phyloP scores from a whole-genome alignment of 495 filamentous ascomycete genomes.

The Clohesyomyces aquaticus region DNA sequence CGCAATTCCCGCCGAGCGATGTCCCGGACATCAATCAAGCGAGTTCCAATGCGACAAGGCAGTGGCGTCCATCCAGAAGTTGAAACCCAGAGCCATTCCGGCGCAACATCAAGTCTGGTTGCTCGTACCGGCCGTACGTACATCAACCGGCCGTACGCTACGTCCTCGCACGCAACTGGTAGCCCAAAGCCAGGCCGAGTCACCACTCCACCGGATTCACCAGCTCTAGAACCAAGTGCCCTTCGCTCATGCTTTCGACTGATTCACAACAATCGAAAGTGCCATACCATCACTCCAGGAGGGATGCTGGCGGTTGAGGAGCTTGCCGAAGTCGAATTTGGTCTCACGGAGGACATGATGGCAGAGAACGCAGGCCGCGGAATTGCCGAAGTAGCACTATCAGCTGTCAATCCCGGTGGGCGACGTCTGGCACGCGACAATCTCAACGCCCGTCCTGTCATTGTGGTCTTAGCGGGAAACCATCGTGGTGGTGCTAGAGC shows the following conservation, averaged over 20 bases:
- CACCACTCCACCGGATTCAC: constrained; percentile 33
- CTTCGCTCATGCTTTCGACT: constrained; percentile 48
- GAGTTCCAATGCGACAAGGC: constrained; percentile 45
- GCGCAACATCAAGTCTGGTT: constrained; percentile 18
- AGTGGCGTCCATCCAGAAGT: constrained; percentile 37
- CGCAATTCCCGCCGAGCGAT: constrained; percentile 58
- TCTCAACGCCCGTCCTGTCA: constrained; percentile 60
- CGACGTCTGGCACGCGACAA: constrained; percentile 46
- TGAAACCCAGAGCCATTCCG: constrained; percentile 31
- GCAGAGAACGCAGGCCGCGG: constrained; percentile 87
- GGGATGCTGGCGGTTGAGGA: constrained; percentile 92
- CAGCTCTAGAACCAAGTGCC: constrained; percentile 17
- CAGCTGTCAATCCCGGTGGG: constrained; percentile 52
- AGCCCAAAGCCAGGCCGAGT: constrained; percentile 33
- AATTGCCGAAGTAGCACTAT: constrained; percentile 80
- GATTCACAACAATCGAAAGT: constrained; percentile 66
- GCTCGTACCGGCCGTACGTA: constrained; percentile 25
- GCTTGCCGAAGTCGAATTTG: constrained; percentile 79
- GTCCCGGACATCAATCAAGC: constrained; percentile 56
- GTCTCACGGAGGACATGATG: constrained; percentile 84
- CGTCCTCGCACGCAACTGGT: constrained; percentile 37
- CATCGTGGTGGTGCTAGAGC: constrained; percentile 83
- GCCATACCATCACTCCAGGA: constrained; percentile 79
- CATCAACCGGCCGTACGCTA: constrained; percentile 32
- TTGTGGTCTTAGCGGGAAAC: constrained; percentile 85